These are phyloP conservation scores for Fusarium cicatricum DNA, from an alignment of 2,329 filamentous ascomycete genomes.

Conservation along the genomic window DNA sequence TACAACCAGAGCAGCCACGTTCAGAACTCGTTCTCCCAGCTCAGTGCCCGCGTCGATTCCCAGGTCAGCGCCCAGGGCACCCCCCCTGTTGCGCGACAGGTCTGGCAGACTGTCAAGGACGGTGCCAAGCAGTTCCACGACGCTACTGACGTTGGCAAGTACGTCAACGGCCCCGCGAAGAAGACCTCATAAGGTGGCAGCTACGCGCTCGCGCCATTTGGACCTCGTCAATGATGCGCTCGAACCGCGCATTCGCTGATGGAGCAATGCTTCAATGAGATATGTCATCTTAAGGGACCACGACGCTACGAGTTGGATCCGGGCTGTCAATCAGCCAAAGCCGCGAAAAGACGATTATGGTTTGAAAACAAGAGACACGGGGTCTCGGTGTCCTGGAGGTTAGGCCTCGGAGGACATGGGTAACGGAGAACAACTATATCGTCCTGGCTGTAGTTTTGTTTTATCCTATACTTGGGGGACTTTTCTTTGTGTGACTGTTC, in stretches of 20 bases:
- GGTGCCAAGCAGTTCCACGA: conserved; percentile 77
- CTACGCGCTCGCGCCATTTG: conserved; percentile 1
- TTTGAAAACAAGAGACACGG: conserved; percentile 14
- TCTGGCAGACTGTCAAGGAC: conserved; percentile 83
- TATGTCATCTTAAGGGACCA: conserved; percentile 26
- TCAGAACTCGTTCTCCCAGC: conserved; percentile 78
- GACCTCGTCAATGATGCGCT: conserved; percentile 7
- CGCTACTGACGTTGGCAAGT: conserved; percentile 79
- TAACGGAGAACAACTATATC: conserved; percentile 11
- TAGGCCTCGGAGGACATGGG: conserved; percentile 4
- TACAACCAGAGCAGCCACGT: conserved; percentile 92
- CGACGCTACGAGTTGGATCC: conserved; percentile 31
- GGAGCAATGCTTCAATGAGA: conserved; percentile 21
- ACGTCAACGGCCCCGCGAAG: conserved; percentile 66
- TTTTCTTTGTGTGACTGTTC: conserved; percentile 28
- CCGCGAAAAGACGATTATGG: conserved; percentile 13
- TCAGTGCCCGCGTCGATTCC: conserved; percentile 80
- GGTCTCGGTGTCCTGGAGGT: not conserved
- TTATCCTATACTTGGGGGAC: conserved; percentile 24
- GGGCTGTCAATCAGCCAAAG: conserved; percentile 23
- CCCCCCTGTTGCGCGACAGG: conserved; percentile 79
- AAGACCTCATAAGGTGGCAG: conserved; percentile 51
- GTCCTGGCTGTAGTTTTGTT: conserved; percentile 19
- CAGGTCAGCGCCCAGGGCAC: conserved; percentile 86
- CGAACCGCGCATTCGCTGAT: not conserved